These are phyloP conservation scores for Polytrichum commune DNA, from an alignment of 225 moss, liverwort and hornwort species.

Conservation along the genomic window DNA sequence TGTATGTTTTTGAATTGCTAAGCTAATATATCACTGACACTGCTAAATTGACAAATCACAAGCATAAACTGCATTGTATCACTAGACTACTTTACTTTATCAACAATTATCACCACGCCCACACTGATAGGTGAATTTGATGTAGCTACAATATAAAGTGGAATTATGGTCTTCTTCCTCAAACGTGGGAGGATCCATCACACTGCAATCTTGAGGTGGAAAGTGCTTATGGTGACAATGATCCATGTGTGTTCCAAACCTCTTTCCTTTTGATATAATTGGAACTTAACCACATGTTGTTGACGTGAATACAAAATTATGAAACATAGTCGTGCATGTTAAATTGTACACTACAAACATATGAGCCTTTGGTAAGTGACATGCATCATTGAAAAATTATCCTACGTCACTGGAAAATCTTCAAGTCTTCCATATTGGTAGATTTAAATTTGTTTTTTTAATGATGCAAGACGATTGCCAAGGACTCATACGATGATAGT, in stretches of 20 bases:
- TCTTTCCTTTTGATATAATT: too few species aligned
- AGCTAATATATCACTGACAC: not conserved
- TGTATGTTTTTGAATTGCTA: not conserved
- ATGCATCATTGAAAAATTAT: too few species aligned
- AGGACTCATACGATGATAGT: too few species aligned
- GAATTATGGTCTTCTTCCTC: conserved; percentile 88
- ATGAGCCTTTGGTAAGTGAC: too few species aligned
- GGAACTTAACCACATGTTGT: too few species aligned
- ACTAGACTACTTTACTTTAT: not conserved
- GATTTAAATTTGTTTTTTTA: too few species aligned
- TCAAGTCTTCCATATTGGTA: too few species aligned
- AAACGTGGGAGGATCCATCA: conserved; percentile 84
- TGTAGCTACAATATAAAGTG: conserved; percentile 72
- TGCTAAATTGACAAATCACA: not conserved
- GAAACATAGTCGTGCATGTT: too few species aligned
- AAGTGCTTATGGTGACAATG: conserved; percentile 66
- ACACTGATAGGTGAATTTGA: not conserved
- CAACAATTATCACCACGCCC: not conserved
- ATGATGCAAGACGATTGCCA: too few species aligned
- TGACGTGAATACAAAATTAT: too few species aligned
- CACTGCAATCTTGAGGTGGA: conserved; percentile 68
- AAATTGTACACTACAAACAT: too few species aligned
- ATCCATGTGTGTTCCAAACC: conserved; percentile 46
- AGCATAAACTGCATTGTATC: not conserved
- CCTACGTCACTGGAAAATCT: too few species aligned